phyloP scores from a whole-genome alignment of 768 basidiomycete genomes.

The Collybia sordida region DNA sequence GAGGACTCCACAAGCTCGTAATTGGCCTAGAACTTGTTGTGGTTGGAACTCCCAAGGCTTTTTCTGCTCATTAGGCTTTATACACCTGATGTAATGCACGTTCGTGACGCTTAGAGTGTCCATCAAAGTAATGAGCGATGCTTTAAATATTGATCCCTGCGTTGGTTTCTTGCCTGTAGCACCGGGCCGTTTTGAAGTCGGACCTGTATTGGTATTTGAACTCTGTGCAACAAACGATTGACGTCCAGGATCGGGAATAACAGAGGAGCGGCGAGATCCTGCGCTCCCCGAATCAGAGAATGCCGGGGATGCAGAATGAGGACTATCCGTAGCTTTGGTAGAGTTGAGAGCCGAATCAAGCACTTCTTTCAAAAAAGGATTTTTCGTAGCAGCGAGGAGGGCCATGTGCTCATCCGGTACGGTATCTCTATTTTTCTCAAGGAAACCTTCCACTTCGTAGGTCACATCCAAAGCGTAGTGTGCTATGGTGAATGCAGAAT shows the following conservation, averaged over 20 bases:
- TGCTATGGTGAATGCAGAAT: conserved; percentile 94
- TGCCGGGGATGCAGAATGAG: conserved; percentile 73
- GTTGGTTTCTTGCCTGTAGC: conserved; percentile 87
- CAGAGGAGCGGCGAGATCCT: conserved; percentile 76
- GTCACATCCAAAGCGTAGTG: conserved; percentile 99
- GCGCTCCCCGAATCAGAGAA: conserved; percentile 76
- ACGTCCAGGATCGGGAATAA: conserved; percentile 87
- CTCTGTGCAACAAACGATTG: conserved; percentile 62
- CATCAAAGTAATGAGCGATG: conserved; percentile 91
- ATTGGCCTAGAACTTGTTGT: conserved; percentile 91
- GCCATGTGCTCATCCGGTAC: conserved; percentile 98
- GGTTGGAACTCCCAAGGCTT: conserved; percentile 96
- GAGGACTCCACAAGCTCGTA: conserved; percentile 97
- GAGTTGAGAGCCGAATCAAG: conserved; percentile 86
- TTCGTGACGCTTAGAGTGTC: conserved; percentile 97
- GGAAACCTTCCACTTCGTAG: conserved; percentile 96
- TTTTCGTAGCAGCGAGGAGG: conserved; percentile 82
- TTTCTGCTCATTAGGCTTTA: conserved; percentile 98
- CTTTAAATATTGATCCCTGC: conserved; percentile 97
- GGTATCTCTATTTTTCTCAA: conserved; percentile 98
- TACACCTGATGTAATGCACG: conserved; percentile 98
- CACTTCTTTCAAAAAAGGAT: conserved; percentile 92
- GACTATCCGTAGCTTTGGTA: conserved; percentile 63
- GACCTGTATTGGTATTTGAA: conserved; percentile 28
- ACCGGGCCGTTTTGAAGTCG: conserved; percentile 56